Conservation (phyloP, 176 grass and related monocot genomes). For the Hordeum marinum region DNA sequence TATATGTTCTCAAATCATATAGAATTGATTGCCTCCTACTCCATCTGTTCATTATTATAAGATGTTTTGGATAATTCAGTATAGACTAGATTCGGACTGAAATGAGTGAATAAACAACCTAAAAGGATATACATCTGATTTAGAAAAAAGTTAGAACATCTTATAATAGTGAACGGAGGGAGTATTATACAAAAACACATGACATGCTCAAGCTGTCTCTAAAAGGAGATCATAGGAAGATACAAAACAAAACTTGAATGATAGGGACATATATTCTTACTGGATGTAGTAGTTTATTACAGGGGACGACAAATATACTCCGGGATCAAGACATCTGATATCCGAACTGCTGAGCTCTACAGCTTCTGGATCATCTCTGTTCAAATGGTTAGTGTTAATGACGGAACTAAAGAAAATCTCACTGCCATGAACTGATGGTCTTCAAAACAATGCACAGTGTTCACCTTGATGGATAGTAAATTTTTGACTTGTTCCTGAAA, state of each 20-base stretch:
- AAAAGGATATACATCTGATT: no score
- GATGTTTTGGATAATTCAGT: no score
- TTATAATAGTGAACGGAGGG: no score
- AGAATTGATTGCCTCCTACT: neutral
- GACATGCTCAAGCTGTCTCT: neutral
- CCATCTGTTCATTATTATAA: no score
- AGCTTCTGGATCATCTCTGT: conserved; percentile 71
- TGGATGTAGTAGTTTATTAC: conserved; percentile 88
- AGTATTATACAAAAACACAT: neutral
- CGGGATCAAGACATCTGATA: conserved; percentile 63
- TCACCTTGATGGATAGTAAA: conserved; percentile 89
- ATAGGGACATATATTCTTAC: conserved; percentile 41
- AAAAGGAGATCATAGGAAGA: neutral
- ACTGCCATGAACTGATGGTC: neutral
- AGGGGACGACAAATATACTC: conserved; percentile 64
- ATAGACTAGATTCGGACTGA: no score
- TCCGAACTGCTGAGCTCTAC: conserved; percentile 58
- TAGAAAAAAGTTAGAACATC: no score
- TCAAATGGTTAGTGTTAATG: conserved; percentile 26
- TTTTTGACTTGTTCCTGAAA: conserved; percentile 62
- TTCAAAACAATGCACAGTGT: conserved; percentile 4
- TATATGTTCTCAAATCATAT: neutral
- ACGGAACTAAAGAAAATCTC: conserved; percentile 6
- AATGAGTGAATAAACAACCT: no score
- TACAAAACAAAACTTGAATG: conserved; percentile 8